Evolutionary conservation across 164 flowering plant species (phyloP).

Genomic region (Aristolochia californica): DNA sequence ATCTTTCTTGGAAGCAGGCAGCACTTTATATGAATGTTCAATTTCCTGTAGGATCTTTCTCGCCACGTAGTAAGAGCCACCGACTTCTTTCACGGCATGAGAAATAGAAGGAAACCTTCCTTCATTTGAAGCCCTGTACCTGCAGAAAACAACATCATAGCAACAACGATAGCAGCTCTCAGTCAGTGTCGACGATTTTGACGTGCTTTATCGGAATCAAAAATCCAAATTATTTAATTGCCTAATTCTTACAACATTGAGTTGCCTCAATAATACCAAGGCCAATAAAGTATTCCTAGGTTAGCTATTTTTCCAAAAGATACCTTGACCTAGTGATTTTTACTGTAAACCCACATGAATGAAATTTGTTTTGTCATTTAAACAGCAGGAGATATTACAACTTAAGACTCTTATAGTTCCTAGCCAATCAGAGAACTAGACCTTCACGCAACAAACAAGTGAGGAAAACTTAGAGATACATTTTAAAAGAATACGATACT

Average conservation of each 20-base stretch:
- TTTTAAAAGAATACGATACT: no score
- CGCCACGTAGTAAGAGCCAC: constrained; percentile 48
- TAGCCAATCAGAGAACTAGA: no score
- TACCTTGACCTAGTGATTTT: no score
- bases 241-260: background rate
- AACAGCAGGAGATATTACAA: no score
- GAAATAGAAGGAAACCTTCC: constrained; percentile 51
- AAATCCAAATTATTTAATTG: background rate
- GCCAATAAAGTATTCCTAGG: background rate
- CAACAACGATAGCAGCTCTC: no score
- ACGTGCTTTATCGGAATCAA: background rate
- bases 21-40: constrained; percentile 19
- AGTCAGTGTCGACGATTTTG: background rate
- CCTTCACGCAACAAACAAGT: no score
- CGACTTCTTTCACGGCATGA: constrained; percentile 28
- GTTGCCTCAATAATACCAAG: background rate
- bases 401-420: no score
- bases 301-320: background rate
- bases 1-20: constrained; percentile 2
- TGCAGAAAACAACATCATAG: constrained; percentile 20
- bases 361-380: no score
- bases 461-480: no score
- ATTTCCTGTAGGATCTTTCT: constrained; percentile 48
- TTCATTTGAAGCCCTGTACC: constrained; percentile 39
- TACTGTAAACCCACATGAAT: no score